Percentiles rank a stretch among this genome's conserved stretches.
Conservation (phyloP, 257 asterid species). For the Solanum habrochaites region DNA sequence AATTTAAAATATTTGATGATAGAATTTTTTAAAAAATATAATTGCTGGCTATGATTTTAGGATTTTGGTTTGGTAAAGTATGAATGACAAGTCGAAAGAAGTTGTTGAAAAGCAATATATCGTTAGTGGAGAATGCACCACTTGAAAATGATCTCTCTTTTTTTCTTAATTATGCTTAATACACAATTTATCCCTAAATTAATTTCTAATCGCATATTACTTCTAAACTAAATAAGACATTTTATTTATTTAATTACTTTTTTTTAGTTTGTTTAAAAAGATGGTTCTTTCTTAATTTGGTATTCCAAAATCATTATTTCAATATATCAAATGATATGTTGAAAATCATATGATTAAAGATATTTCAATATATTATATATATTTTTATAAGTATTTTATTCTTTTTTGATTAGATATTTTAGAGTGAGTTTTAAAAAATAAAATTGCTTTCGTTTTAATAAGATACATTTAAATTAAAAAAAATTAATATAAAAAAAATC, state of each 20-base stretch:
- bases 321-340: neutral
- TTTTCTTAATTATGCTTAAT: neutral
- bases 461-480: neutral
- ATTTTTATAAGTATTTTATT: neutral
- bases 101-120: neutral
- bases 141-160: neutral
- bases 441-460: neutral
- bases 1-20: neutral
- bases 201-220: neutral
- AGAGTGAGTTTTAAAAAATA: fast-evolving
- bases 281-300: neutral
- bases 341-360: too few relatives aligned
- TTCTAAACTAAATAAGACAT: neutral
- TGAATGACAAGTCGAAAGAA: neutral
- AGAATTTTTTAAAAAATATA: neutral
- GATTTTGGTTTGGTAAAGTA: neutral
- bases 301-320: neutral
- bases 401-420: neutral
- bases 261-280: neutral
- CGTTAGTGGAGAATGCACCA: neutral
- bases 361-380: too few relatives aligned
- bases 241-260: neutral
- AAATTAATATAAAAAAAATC: too few relatives aligned
- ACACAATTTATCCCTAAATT: neutral
- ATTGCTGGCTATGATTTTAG: too few relatives aligned